These are phyloP conservation scores for Pichia deserticola DNA, from an alignment of 805 yeast species.

Conservation along the genomic window DNA sequence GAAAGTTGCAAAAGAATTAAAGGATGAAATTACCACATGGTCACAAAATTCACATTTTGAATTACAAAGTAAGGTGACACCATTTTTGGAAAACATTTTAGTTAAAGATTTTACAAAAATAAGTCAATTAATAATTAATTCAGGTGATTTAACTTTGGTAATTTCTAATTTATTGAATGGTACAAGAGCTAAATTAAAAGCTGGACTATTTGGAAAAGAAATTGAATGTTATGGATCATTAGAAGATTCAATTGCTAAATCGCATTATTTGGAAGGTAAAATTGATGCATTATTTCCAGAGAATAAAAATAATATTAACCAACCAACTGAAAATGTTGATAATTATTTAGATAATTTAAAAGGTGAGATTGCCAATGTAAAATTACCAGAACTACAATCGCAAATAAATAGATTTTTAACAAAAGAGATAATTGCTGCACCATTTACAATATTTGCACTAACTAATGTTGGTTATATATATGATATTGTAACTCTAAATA, in stretches of 20 bases:
- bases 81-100: conserved; percentile 23
- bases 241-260: conserved; percentile 19
- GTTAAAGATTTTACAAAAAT: conserved; percentile 24
- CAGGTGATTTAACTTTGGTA: conserved; percentile 28
- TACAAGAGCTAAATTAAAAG: conserved; percentile 18
- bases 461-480: conserved; percentile 22
- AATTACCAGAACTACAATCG: conserved; percentile 24
- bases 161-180: conserved; percentile 24
- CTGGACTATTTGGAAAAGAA: conserved; percentile 18
- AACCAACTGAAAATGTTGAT: background rate
- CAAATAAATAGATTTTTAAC: conserved; percentile 20
- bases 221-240: conserved; percentile 27
- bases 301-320: background rate
- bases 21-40: conserved; percentile 24
- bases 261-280: conserved; percentile 26
- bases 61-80: conserved; percentile 26
- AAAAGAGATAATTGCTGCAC: conserved; percentile 18
- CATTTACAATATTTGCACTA: conserved; percentile 21
- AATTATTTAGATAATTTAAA: background rate
- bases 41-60: conserved; percentile 29
- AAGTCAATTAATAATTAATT: conserved; percentile 24
- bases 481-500: conserved; percentile 22
- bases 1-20: conserved; percentile 8
- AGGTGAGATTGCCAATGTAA: conserved; percentile 8
- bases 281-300: conserved; percentile 21